Conservation (phyloP, 331 rosid species). For the Saraca asoca region DNA sequence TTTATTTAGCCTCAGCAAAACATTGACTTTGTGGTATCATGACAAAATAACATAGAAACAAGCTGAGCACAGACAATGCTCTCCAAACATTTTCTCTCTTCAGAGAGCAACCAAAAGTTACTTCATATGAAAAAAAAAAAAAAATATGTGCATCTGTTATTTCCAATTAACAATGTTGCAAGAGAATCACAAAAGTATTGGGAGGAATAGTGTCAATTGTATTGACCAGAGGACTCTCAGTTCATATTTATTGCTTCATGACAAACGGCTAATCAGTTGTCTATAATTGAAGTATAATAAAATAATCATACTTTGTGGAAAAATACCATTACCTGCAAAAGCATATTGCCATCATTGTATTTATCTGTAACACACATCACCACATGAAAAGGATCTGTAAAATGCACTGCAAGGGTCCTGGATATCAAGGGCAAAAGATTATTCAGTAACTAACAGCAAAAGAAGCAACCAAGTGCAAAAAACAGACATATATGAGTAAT, state of each 20-base stretch:
- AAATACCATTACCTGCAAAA: constrained; percentile 78
- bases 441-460: constrained; percentile 25
- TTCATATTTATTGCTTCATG: neutral
- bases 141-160: constrained; percentile 16
- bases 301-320: constrained; percentile 10
- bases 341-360: constrained; percentile 86
- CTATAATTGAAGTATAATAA: constrained; percentile 26
- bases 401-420: constrained; percentile 98
- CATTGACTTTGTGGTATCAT: neutral
- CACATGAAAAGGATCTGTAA: constrained; percentile 92
- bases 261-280: neutral
- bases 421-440: constrained; percentile 23
- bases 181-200: too few species aligned
- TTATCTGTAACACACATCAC: constrained; percentile 81
- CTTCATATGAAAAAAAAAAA: constrained; percentile 19
- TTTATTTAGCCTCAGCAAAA: neutral
- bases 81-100: constrained; percentile 1
- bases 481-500: constrained; percentile 16
- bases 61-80: too few species aligned
- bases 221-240: too few species aligned
- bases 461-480: constrained; percentile 26
- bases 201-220: too few species aligned
- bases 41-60: constrained; percentile 6
- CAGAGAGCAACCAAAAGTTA: constrained; percentile 1
- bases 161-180: constrained; percentile 4